Evolutionary conservation across 495 filamentous ascomycete genomes (phyloP), one percentile per base, ranked within the genome.

Genomic region (Evernia prunastri): DNA sequence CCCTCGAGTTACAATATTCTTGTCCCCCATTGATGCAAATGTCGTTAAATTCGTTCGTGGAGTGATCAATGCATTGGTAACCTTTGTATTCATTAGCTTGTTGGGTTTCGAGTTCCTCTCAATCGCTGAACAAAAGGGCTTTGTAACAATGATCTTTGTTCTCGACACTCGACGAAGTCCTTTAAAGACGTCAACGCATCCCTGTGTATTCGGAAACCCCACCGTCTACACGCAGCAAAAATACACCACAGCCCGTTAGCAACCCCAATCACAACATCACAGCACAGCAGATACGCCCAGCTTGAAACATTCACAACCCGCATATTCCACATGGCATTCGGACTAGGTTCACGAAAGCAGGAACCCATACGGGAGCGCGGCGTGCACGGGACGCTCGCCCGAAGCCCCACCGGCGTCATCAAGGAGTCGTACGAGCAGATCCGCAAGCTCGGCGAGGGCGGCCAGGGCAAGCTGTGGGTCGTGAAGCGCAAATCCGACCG

Each of bases 381-480:
- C 4, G n/a, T 47, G 0, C 45, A 23, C 4, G n/a, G n/a, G n/a
- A 25, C 10, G n/a, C 45, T 47, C 23, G 9, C 2, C n/a, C n/a
- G n/a, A n/a, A n/a, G n/a, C n/a, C n/a, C n/a, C n/a, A n/a, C 45
- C 9, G 11, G 3, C 45, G 3, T 11, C 1, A 5, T 18, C 25
- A 53, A 53, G 20, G 58, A 54, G 0, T 2, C 10, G 17, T 59
- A 59, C 6, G 36, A 43, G 3, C 8, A 42, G 36, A 2, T 64
- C 27, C 15, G 20, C n/a, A 53, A 59, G 31, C 7, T 65, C 31
- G 63, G 63, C 18, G 23, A 54, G 45, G 63, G 63, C 33, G 63
- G 57, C 42, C 58, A 65, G 17, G 63, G 63, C 23, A 39, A 15
- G 7, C 5, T 27, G 20, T 42, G 56, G 40, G 13, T 65, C 33